A percentile compares a stretch with the other conserved stretches of the same genome.
Conservation (phyloP, 2,329 filamentous ascomycete species). For the Ophiostoma sp. region DNA sequence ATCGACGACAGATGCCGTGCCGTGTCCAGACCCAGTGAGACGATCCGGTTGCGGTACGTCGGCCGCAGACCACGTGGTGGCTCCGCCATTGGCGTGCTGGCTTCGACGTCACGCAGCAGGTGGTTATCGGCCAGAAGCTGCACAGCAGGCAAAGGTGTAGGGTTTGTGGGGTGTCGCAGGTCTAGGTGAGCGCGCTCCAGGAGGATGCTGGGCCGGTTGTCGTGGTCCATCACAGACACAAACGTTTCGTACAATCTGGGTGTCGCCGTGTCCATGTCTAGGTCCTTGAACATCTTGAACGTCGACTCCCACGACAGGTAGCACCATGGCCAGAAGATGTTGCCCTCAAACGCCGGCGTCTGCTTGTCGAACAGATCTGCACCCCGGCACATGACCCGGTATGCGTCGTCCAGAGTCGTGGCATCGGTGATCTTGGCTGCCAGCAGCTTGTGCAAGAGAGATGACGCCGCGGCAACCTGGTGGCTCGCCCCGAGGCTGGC, state of each 20-base stretch:
- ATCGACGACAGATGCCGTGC: constrained; percentile 41
- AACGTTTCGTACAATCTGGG: constrained; percentile 49
- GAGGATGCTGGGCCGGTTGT: constrained; percentile 33
- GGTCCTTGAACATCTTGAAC: constrained; percentile 45
- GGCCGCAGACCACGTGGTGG: constrained; percentile 29
- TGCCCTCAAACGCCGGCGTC: constrained; percentile 34
- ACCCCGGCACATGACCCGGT: constrained; percentile 44
- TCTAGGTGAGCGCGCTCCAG: constrained; percentile 50
- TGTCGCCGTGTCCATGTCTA: constrained; percentile 42
- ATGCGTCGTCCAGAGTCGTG: constrained; percentile 46
- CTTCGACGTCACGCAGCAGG: constrained; percentile 25
- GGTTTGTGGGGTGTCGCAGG: constrained; percentile 49
- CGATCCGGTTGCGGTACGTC: constrained; percentile 29
- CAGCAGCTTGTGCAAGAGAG: constrained; percentile 39
- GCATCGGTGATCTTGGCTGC: constrained; percentile 34
- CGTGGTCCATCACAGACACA: constrained; percentile 41
- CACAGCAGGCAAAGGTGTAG: constrained; percentile 44
- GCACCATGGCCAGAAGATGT: constrained; percentile 43
- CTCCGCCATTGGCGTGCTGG: constrained; percentile 17
- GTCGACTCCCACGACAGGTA: constrained; percentile 49
- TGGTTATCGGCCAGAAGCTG: constrained; percentile 37
- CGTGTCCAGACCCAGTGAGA: constrained; percentile 44
- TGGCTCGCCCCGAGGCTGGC: background rate
- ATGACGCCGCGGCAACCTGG: constrained; percentile 27
- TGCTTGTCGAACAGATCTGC: constrained; percentile 39